These are phyloP conservation scores for Leptodontidium sp. DNA, from an alignment of 2,329 filamentous ascomycete genomes.

Conservation along the genomic window DNA sequence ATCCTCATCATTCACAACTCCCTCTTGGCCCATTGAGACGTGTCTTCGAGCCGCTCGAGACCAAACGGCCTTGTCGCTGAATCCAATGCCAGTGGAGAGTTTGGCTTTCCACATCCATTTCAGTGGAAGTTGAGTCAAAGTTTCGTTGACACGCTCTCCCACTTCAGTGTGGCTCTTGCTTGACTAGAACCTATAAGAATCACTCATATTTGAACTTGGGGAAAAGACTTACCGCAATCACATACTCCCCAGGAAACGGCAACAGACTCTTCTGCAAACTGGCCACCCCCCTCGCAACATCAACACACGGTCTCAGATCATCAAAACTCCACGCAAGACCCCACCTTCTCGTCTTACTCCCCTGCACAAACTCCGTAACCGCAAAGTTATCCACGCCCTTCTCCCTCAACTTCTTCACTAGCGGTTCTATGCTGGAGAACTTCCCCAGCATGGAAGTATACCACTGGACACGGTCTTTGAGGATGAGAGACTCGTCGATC, in stretches of 20 bases:
- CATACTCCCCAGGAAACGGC: conserved; percentile 60
- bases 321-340: conserved; percentile 88
- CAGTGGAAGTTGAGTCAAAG: conserved; percentile 38
- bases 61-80: conserved; percentile 47
- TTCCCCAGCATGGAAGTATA: conserved; percentile 94
- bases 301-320: conserved; percentile 66
- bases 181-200: conserved; percentile 12
- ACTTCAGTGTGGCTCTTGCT: conserved; percentile 7
- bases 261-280: conserved; percentile 58
- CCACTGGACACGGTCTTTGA: conserved; percentile 76
- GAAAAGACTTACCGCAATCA: conserved; percentile 44
- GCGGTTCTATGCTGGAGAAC: conserved; percentile 68
- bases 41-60: conserved; percentile 47
- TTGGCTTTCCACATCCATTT: conserved; percentile 44
- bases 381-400: conserved; percentile 78
- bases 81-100: conserved; percentile 41
- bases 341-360: conserved; percentile 83
- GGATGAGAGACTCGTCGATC: conserved; percentile 70
- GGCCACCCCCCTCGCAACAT: conserved; percentile 48
- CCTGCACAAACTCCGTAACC: conserved; percentile 81
- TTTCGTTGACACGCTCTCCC: conserved; percentile 43
- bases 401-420: conserved; percentile 67
- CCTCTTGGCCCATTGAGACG: conserved; percentile 44
- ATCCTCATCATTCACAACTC: conserved; percentile 45
- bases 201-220: background rate